phyloP scores from a whole-genome alignment of 78 protist species.

The Creolimax fragrantissima region DNA sequence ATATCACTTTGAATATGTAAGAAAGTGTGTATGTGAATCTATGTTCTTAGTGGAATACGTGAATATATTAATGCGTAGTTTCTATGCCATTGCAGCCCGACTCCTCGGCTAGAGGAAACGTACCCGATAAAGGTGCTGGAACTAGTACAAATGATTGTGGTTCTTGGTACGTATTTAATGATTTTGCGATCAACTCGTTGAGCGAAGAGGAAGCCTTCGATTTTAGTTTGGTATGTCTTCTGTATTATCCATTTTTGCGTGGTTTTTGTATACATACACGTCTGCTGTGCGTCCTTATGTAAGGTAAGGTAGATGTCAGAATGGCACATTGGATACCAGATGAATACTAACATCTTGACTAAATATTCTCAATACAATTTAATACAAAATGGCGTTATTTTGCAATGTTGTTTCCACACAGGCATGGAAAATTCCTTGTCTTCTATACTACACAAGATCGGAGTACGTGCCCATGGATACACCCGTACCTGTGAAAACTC shows the following conservation, averaged over 20 bases:
- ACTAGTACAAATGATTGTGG: too few relatives aligned
- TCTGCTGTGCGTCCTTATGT: not conserved
- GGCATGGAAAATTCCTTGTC: slow-evolving; percentile 6
- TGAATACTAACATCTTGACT: not conserved
- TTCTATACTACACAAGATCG: not conserved
- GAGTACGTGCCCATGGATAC: not conserved
- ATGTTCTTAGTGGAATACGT: too few relatives aligned
- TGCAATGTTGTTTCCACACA: not conserved
- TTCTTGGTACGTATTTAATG: slow-evolving; percentile 69
- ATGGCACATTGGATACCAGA: too few relatives aligned
- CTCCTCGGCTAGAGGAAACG: too few relatives aligned
- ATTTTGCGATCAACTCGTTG: slow-evolving; percentile 31
- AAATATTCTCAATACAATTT: not conserved
- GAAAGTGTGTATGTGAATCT: too few relatives aligned
- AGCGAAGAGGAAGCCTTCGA: slow-evolving; percentile 34
- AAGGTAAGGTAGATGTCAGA: too few relatives aligned
- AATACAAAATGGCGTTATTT: not conserved
- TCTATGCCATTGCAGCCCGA: too few relatives aligned
- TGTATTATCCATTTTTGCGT: not conserved
- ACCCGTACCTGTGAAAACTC: too few relatives aligned
- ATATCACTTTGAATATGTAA: too few relatives aligned
- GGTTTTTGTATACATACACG: not conserved
- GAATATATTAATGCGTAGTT: too few relatives aligned
- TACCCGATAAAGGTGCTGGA: too few relatives aligned
- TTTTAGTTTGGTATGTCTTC: slow-evolving; percentile 14